These are phyloP conservation scores for Coniella lustricola DNA, from an alignment of 2,329 filamentous ascomycete species.

Conservation along the genomic window DNA sequence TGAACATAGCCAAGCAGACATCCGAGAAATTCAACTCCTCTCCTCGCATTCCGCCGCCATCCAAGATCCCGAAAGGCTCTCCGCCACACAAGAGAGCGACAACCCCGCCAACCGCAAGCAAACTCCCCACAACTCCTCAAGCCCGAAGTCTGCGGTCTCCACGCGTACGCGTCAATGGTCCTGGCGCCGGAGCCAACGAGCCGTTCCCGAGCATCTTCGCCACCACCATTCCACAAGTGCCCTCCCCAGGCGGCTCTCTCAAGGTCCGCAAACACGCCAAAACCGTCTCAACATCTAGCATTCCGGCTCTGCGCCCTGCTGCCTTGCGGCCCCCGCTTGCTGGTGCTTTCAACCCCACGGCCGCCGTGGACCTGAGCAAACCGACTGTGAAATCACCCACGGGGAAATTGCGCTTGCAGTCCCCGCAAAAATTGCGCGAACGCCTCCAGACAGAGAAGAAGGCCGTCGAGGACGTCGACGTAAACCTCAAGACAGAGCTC, in stretches of 20 bases:
- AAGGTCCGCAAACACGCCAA: constrained; percentile 34
- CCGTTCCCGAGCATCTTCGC: constrained; percentile 10
- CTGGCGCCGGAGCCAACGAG: constrained; percentile 3
- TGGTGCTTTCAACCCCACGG: constrained; percentile 22
- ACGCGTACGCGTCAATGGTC: constrained; percentile 48
- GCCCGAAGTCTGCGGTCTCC: constrained; percentile 33
- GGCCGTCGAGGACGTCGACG: constrained; percentile 62
- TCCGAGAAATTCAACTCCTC: constrained; percentile 52
- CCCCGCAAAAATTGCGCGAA: constrained; percentile 71
- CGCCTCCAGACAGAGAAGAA: constrained; percentile 77
- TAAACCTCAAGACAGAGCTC: constrained; percentile 66
- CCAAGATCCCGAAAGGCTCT: constrained; percentile 48
- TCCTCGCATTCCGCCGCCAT: constrained; percentile 36
- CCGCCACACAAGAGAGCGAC: constrained; percentile 9
- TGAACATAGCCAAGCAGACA: constrained; percentile 46
- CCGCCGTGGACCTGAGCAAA: constrained; percentile 15
- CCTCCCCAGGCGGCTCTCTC: constrained; percentile 12
- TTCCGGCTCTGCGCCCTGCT: constrained; percentile 44
- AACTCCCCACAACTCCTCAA: constrained; percentile 45
- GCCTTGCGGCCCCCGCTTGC: constrained; percentile 24
- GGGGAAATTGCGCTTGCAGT: constrained; percentile 60
- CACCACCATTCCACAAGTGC: constrained; percentile 9
- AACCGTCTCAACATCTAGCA: constrained; percentile 45
- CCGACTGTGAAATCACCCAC: constrained; percentile 28
- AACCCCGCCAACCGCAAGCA: constrained; percentile 19